Evolutionary conservation across 148 eudicot genomes (phyloP), one percentile per base, ranked within the genome.

Genomic region (Rhododendron griersonianum): DNA sequence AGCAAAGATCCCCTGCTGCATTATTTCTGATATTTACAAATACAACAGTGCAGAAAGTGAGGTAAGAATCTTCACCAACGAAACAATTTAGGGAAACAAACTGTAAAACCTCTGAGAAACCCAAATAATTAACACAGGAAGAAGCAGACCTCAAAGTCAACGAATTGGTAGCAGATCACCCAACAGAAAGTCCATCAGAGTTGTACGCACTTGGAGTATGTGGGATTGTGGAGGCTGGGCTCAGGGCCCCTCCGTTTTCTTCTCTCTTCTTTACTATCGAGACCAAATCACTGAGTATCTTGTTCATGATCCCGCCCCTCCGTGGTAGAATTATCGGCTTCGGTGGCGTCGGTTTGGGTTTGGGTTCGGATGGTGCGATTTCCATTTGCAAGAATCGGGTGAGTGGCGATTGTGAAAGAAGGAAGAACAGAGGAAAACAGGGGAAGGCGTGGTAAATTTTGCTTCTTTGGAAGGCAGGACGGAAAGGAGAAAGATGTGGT

Each of bases 301-400:
- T 84, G 76, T 50, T 33, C 85, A 33, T 87, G 81, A 84, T 85
- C 50, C 44, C 65, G 28, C 89, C 89, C 77, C 89, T 84, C 18
- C n/a, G 59, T 9, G 81, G 89, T 3, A 69, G 82, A 81, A 74
- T 59, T 21, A 2, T 69, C 16, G 25, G 55, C 7, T 65, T 80
- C 74, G 53, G 50, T 25, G 18, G 81, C 15, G 0, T 25, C 1
- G n/a, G 45, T 53, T 51, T 79, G 25, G 23, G 30, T 1, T 30
- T 47, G 79, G 78, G 28, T 0, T 11, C 4, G 33, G 86, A 39
- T 7, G 74, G 0, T 51, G 21, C 0, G 75, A 33, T 53, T 14
- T 84, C 82, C 86, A 84, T 84, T 84, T 84, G n/a, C n/a, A 1
- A 37, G 44, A 30, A 19, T 18, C 33, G 67, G 63, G 78, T 2